A percentile compares a stretch with the other conserved stretches of the same genome.
These are phyloP conservation scores for Hymenoscyphus linearis DNA, from an alignment of 2,329 filamentous ascomycete species.

Conservation along the genomic window DNA sequence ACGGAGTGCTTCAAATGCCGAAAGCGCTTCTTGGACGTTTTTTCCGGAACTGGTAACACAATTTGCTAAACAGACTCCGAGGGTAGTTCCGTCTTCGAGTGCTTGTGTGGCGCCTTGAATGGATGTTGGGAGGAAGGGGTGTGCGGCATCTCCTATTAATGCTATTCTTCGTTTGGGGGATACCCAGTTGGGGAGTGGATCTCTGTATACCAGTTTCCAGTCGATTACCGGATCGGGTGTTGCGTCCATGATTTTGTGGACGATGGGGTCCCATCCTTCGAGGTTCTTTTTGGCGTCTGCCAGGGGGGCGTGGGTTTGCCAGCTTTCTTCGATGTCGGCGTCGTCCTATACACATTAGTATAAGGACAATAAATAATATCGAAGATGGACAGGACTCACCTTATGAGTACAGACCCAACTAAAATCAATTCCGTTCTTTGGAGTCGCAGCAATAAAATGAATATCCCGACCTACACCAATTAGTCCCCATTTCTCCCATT, in stretches of 20 bases:
- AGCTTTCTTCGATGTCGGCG: conserved; percentile 42
- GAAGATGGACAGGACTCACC: conserved; percentile 24
- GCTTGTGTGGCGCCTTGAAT: conserved; percentile 34
- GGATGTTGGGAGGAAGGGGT: conserved; percentile 52
- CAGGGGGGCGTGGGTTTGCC: conserved; percentile 29
- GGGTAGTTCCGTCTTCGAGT: conserved; percentile 36
- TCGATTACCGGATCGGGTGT: conserved; percentile 27
- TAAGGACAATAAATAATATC: neutral
- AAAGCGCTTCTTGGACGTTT: conserved; percentile 18
- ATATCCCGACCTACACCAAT: conserved; percentile 37
- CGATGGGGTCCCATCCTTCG: conserved; percentile 23
- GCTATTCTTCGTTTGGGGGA: conserved; percentile 35
- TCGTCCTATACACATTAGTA: conserved; percentile 24
- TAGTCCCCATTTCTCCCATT: neutral
- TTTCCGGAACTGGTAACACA: conserved; percentile 14
- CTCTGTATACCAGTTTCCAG: conserved; percentile 31
- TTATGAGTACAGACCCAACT: conserved; percentile 51
- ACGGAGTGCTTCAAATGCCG: conserved; percentile 19
- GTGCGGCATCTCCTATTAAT: conserved; percentile 60
- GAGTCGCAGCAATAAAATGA: conserved; percentile 46
- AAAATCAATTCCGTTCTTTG: conserved; percentile 48
- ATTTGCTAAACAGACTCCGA: conserved; percentile 32
- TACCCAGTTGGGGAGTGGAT: conserved; percentile 30
- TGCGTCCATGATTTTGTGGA: conserved; percentile 22
- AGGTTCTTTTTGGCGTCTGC: conserved; percentile 16